These are phyloP conservation scores for Globisporangium megalacanthum DNA, from an alignment of 352 stramenopile species.

Conservation along the genomic window DNA sequence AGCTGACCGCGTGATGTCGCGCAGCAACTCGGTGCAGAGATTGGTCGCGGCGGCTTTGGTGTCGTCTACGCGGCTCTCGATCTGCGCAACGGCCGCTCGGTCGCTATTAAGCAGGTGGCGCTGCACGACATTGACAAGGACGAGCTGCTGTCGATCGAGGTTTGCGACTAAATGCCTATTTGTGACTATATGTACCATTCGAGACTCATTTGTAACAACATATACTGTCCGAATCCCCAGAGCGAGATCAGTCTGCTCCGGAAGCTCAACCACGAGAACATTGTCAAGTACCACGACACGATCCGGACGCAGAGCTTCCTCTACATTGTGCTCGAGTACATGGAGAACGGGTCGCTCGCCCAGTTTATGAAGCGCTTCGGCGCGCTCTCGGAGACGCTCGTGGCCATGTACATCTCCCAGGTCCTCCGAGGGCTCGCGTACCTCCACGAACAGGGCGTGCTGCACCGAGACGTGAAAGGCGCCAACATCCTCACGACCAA, in stretches of 20 bases:
- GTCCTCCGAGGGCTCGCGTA: slow-evolving; percentile 88
- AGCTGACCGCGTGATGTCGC: not conserved
- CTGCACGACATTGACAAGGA: slow-evolving; percentile 82
- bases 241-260: slow-evolving; percentile 90
- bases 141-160: slow-evolving; percentile 76
- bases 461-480: slow-evolving; percentile 92
- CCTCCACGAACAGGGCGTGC: slow-evolving; percentile 88
- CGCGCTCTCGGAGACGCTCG: slow-evolving; percentile 85
- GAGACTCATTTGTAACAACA: not conserved
- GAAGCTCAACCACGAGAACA: slow-evolving; percentile 93
- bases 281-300: slow-evolving; percentile 94
- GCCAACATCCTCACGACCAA: slow-evolving; percentile 93
- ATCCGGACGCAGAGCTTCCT: slow-evolving; percentile 82
- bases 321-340: slow-evolving; percentile 90
- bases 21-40: slow-evolving; percentile 89
- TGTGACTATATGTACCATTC: not conserved
- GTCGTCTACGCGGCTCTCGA: slow-evolving; percentile 88
- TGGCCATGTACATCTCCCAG: slow-evolving; percentile 91
- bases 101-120: slow-evolving; percentile 86
- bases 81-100: slow-evolving; percentile 71
- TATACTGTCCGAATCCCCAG: slow-evolving; percentile 12
- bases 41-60: slow-evolving; percentile 89
- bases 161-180: too few relatives aligned
- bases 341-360: slow-evolving; percentile 92
- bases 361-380: slow-evolving; percentile 94